A percentile compares a stretch with the other conserved stretches of the same genome.
These are phyloP conservation scores for Coemansia sp. DNA, from an alignment of 192 early-diverging fungal species.

Conservation along the genomic window DNA sequence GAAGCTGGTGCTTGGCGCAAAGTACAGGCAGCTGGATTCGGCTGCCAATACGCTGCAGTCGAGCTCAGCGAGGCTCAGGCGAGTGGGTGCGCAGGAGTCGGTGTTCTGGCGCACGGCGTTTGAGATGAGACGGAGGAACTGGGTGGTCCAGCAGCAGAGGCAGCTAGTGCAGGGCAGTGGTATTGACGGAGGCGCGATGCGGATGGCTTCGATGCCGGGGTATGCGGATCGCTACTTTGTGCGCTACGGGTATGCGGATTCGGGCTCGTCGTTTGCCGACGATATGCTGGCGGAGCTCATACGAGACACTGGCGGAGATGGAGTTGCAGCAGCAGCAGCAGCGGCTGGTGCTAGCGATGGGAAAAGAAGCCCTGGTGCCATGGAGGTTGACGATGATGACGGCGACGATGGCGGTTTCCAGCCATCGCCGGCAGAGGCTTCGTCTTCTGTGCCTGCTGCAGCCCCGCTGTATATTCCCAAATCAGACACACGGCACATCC, in stretches of 20 bases:
- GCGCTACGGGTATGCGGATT: constrained; percentile 32
- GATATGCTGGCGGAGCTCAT: constrained; percentile 44
- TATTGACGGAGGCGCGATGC: neutral
- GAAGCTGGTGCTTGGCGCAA: constrained; percentile 48
- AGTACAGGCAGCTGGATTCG: constrained; percentile 40
- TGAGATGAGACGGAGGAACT: constrained; percentile 33
- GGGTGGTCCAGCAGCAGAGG: constrained; percentile 41
- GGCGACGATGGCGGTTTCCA: neutral
- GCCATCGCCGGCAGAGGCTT: too few species aligned
- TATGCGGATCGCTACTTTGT: constrained; percentile 38
- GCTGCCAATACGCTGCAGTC: constrained; percentile 35
- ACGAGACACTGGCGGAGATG: constrained; percentile 9
- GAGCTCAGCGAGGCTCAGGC: constrained; percentile 19
- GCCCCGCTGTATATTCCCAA: constrained; percentile 24
- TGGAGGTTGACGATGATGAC: neutral
- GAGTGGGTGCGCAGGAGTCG: constrained; percentile 17
- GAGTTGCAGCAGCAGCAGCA: neutral
- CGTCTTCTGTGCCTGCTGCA: neutral
- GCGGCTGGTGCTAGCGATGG: neutral
- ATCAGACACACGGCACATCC: constrained; percentile 15
- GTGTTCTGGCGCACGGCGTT: constrained; percentile 48
- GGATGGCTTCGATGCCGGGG: neutral
- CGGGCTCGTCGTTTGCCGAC: constrained; percentile 29
- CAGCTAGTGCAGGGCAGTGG: constrained; percentile 12
- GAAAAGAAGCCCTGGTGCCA: neutral